Percentiles rank a stretch among this genome's conserved stretches.
These are phyloP conservation scores for Pochonia chlamydosporia DNA, from an alignment of 2,329 filamentous ascomycete genomes.

Conservation along the genomic window DNA sequence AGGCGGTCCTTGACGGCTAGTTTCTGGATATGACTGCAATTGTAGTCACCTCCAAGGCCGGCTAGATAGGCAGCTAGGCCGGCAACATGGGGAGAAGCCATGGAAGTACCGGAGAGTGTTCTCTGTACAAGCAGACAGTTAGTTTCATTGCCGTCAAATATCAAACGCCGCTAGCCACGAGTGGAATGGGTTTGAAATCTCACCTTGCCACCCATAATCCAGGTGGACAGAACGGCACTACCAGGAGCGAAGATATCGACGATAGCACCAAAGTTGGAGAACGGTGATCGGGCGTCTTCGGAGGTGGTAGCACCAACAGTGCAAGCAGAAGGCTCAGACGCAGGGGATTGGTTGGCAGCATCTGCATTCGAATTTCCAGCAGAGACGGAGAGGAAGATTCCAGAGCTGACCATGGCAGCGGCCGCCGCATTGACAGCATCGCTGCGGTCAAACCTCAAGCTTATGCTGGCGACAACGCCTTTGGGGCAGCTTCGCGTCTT, in stretches of 20 bases:
- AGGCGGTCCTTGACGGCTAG: constrained; percentile 11
- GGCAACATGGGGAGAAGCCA: constrained; percentile 18
- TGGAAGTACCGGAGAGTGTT: constrained; percentile 40
- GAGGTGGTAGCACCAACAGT: constrained; percentile 44
- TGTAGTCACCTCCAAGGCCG: constrained; percentile 27
- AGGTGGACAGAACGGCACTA: constrained; percentile 39
- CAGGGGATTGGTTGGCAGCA: constrained; percentile 39
- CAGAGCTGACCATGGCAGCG: constrained; percentile 35
- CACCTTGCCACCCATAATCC: constrained; percentile 33
- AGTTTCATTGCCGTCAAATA: neutral
- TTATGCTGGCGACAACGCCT: constrained; percentile 50
- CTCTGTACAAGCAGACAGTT: no score
- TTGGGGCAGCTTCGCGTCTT: constrained; percentile 31
- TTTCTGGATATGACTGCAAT: constrained; percentile 7
- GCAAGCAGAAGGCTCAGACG: constrained; percentile 41
- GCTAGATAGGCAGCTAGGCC: constrained; percentile 32
- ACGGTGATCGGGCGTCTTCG: constrained; percentile 35
- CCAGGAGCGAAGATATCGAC: constrained; percentile 50
- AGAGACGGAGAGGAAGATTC: constrained; percentile 49
- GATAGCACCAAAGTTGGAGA: constrained; percentile 46
- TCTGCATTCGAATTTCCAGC: constrained; percentile 46
- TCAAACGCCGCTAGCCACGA: no score
- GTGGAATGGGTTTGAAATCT: neutral
- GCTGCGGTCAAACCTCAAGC: constrained; percentile 43
- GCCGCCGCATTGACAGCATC: constrained; percentile 45